Evolutionary conservation across 1,284 basidiomycete species (phyloP), one percentile per base, ranked within the genome.

Genomic region (Phellopilus nigrolimitatus): DNA sequence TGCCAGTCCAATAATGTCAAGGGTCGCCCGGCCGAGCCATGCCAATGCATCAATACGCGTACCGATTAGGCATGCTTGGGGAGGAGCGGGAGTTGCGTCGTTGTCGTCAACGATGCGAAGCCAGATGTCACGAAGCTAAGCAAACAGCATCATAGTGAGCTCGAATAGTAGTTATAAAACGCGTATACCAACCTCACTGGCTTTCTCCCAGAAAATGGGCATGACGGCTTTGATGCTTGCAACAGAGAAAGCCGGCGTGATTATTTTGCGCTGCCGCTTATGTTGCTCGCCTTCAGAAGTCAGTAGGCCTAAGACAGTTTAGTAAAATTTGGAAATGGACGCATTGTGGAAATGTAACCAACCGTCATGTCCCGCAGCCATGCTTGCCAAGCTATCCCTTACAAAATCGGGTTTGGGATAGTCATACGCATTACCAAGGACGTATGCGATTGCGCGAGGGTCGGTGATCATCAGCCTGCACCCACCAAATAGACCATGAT

Each of bases 1-100:
- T 15, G 86, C 82, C 38, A 82, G 69, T 4, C 84, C 84, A 50
- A 91, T 87, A 37, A 84, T 74, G 59, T 88, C 87, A 12, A 89
- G 70, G 1, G 84, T 84, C 6, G 82, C 76, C 28, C 78, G 75
- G 1, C 73, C 76, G 7, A 88, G 72, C 75, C 78, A 84, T 15
- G 68, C 61, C 49, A 84, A 67, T 13, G 79, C 76, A 56, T 90
- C 84, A 36, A 85, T 68, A 44, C 62, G 61, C 54, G 49, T 60
- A 13, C 44, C 40, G 13, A 33, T 42, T 19, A 37, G 31, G 8
- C 15, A 21, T n/a, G 12, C 37, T 13, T 37, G 31, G 12, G 4
- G 24, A 5, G 13, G 24, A 30, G 24, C 24, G 4, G 40, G 33
- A 31, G 31, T 24, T 30, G 19, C 39, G 7, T 33, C 44, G 31